Base-by-base conservation (phyloP, 257 asterid genomes). In the Fraxinus americana region DNA sequence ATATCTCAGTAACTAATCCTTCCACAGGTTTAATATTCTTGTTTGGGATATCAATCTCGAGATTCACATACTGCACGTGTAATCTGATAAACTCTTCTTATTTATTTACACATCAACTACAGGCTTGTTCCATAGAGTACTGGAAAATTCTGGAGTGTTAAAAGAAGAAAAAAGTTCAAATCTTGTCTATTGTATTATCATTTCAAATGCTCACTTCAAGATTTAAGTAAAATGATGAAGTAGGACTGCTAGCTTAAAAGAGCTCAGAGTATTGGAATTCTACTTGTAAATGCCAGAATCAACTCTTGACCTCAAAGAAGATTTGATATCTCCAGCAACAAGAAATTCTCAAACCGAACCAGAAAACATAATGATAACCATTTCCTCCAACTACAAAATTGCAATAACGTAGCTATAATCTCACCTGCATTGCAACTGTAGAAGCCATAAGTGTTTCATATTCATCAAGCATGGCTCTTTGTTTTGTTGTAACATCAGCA, bases 401-500 rank as follows among this genome's bases (percentile, higher is more conserved):
- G 38, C 41, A 75, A 35, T 7, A 36, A 54, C 5, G 12, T 36
- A 54, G 32, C 50, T 1, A 21, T 11, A 30, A 43, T 72, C 23
- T 75, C 78, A 91, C 99, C 99, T 93, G 94, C 85, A 91, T 78
- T 71, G 91, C 91, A 54, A 89, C 87, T 61, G 85, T 85, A n/a
- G 92, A 89, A 57, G 89, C 81, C 82, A 91, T 79, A 59, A 90
- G 82, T 30, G 91, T 80, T 78, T 90, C 93, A 72, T 91, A 91
- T 82, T 93, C 97, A 76, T 86, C 88, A 48, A 95, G 94, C 90
- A 89, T 80, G 61, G 93, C 97, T 84, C 96, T 88, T 82, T 93
- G 97, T 72, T 82, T 91, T 72, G 96, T 92, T 80, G 90, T 94
- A 48, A 93, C 84, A 43, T 86, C 92, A 81, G 97, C 97, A 84